A percentile compares a stretch with the other conserved stretches of the same genome.
Evolutionary conservation across 805 yeast genomes (phyloP).

Genomic region (Barnettozyma vustinii): DNA sequence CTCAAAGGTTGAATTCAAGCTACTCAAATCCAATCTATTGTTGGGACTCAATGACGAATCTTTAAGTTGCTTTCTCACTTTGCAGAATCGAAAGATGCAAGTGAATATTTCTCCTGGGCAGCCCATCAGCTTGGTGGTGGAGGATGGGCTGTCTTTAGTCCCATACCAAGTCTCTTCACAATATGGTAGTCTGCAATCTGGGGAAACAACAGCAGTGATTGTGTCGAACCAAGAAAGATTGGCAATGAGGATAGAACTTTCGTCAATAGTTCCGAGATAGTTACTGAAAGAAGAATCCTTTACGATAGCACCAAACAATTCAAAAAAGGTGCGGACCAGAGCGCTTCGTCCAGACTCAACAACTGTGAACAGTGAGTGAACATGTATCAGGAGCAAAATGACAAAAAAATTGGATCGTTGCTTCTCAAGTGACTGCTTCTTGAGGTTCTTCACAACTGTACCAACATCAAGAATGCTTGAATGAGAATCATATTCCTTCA

Average conservation of each 20-base stretch:
- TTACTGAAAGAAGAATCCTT: conserved; percentile 38
- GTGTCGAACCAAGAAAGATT: conserved; percentile 60
- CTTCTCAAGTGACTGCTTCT: conserved; percentile 28
- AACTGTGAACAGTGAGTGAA: conserved; percentile 48
- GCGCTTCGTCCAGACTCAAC: conserved; percentile 52
- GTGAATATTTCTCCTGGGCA: conserved; percentile 55
- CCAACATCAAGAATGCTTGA: conserved; percentile 25
- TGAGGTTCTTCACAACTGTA: conserved; percentile 32
- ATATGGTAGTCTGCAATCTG: conserved; percentile 51
- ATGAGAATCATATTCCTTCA: conserved; percentile 12
- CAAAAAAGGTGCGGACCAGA: conserved; percentile 42
- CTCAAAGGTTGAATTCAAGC: conserved; percentile 24
- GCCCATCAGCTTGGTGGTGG: conserved; percentile 52
- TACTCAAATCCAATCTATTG: conserved; percentile 6
- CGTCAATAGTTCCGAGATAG: conserved; percentile 41
- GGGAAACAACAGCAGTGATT: conserved; percentile 48
- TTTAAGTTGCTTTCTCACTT: conserved; percentile 27
- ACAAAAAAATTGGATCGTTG: conserved; percentile 40
- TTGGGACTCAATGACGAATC: conserved; percentile 12
- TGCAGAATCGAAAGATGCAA: conserved; percentile 41
- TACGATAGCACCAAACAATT: conserved; percentile 45
- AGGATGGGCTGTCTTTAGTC: conserved; percentile 33
- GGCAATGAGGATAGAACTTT: conserved; percentile 42
- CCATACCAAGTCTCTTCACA: conserved; percentile 53
- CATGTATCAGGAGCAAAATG: conserved; percentile 46